Evolutionary conservation across 805 yeast genomes (phyloP), one percentile per base, ranked within the genome.

Genomic region (Candida coquimbonensis): DNA sequence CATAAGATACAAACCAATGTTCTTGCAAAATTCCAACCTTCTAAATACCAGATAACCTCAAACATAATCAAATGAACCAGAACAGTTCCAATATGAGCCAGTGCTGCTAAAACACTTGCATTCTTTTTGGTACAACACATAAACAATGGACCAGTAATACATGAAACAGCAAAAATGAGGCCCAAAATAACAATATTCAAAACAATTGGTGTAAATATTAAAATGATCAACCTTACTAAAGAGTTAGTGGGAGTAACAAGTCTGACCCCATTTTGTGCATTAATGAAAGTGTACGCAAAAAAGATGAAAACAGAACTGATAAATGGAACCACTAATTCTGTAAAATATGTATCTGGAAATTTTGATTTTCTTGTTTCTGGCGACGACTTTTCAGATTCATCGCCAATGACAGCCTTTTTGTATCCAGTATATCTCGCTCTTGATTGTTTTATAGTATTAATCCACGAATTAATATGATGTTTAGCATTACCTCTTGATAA

Each of bases 351-450:
- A 62, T 88, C 88, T 29, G 80, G 69, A 62, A 91, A 76, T 49
- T 82, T 86, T 17, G 96, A 90, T 56, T 89, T 82, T 42, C 83
- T 76, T 24, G 77, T 69, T 53, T 83, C 89, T 8, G 37, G 43
- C 48, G 78, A 79, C 44, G 80, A 76, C 25, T 75, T 72, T 66
- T 83, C 93, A 46, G 88, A 78, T 31, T 65, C 66, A 54, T 82
- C 89, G 21, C 81, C 81, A 42, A 83, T 75, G 49, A 76, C 64
- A 66, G 79, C 80, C 48, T 86, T 74, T 73, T 89, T 90, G 74
- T 79, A 89, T 49, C 99, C 99, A 29, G 98, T 91, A 55, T 87
- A 79, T 58, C 89, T 80, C 9, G 96, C 87, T 66, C 99, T 79
- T 5, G 89, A 76, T 50, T 77, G 70, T 57, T 95, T 81, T 0